Evolutionary conservation across 2,329 filamentous ascomycete species (phyloP).

Genomic region (Drechslera avenae): DNA sequence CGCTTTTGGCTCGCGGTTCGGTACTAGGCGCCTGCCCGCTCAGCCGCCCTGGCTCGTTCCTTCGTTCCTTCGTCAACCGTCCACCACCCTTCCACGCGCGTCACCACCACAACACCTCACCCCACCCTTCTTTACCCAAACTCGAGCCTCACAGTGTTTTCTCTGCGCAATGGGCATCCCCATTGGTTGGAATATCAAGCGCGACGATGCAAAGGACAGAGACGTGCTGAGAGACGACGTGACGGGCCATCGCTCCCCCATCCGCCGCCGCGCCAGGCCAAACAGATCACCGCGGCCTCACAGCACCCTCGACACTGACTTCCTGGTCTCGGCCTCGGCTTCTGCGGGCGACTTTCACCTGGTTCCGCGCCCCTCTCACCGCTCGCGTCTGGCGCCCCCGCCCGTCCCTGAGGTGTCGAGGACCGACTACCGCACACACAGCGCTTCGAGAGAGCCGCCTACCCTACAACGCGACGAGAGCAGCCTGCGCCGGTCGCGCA

Average conservation of each 20-base stretch:
- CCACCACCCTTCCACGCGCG: slow-evolving; percentile 27
- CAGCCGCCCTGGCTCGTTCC: slow-evolving; percentile 22
- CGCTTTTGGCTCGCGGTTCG: slow-evolving; percentile 29
- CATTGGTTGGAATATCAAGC: slow-evolving; percentile 55
- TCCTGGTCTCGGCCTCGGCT: slow-evolving; percentile 20
- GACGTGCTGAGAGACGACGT: slow-evolving; percentile 58
- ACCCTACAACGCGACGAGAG: slow-evolving; percentile 20
- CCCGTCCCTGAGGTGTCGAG: slow-evolving; percentile 42
- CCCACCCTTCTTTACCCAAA: slow-evolving; percentile 11
- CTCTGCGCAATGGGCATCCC: slow-evolving; percentile 56
- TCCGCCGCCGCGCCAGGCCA: slow-evolving; percentile 56
- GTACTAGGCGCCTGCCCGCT: slow-evolving; percentile 12
- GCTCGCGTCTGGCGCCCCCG: slow-evolving; percentile 35
- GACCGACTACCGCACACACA: slow-evolving; percentile 23
- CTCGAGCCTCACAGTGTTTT: slow-evolving; percentile 20
- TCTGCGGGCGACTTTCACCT: slow-evolving; percentile 18
- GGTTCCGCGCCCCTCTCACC: slow-evolving; percentile 24
- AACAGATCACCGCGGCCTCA: slow-evolving; percentile 29
- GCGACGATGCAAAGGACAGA: slow-evolving; percentile 53
- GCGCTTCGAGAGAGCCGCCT: slow-evolving; percentile 20
- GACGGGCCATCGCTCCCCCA: slow-evolving; percentile 61
- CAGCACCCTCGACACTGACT: slow-evolving; percentile 24
- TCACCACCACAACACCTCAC: slow-evolving; percentile 30
- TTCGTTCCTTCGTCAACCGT: slow-evolving; percentile 24
- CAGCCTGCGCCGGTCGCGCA: slow-evolving; percentile 20